These are phyloP conservation scores for Gonium pectorale DNA, from an alignment of 139 green algal genomes.

Conservation along the genomic window DNA sequence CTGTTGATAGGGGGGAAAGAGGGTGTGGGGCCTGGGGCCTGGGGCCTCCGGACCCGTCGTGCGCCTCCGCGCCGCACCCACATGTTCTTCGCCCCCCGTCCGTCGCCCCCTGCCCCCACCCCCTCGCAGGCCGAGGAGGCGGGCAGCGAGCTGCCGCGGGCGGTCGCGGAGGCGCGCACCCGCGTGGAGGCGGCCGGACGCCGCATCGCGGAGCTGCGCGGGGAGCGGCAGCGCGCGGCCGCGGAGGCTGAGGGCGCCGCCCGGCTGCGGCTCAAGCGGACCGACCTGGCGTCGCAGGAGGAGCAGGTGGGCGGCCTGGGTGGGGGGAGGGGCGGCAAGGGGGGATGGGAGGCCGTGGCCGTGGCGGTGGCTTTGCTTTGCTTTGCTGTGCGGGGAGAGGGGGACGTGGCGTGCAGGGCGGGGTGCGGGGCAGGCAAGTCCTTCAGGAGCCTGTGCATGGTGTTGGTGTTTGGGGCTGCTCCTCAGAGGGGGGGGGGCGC, in stretches of 20 bases:
- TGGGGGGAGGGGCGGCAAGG: no score
- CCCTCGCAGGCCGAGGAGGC: background rate
- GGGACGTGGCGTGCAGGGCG: no score
- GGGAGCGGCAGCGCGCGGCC: constrained; percentile 33
- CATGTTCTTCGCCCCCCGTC: background rate
- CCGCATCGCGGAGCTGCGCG: constrained; percentile 22
- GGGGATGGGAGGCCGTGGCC: no score
- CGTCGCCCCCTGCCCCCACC: background rate
- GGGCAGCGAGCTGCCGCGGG: background rate
- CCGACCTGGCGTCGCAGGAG: constrained; percentile 21
- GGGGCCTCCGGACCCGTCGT: background rate
- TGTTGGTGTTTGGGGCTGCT: no score
- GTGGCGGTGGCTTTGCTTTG: no score
- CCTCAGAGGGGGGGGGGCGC: no score
- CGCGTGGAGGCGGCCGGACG: background rate
- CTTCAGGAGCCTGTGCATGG: no score
- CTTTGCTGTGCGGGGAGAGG: no score
- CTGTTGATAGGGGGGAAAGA: background rate
- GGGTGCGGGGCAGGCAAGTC: no score
- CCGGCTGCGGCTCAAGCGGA: constrained; percentile 37
- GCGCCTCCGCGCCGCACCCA: background rate
- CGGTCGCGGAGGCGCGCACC: background rate
- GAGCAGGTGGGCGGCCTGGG: constrained; percentile 22
- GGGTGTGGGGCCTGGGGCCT: background rate
- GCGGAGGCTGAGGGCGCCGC: constrained; percentile 22